phyloP scores from a whole-genome alignment of 208 protist species.

The Endotrypanum monterogeii region DNA sequence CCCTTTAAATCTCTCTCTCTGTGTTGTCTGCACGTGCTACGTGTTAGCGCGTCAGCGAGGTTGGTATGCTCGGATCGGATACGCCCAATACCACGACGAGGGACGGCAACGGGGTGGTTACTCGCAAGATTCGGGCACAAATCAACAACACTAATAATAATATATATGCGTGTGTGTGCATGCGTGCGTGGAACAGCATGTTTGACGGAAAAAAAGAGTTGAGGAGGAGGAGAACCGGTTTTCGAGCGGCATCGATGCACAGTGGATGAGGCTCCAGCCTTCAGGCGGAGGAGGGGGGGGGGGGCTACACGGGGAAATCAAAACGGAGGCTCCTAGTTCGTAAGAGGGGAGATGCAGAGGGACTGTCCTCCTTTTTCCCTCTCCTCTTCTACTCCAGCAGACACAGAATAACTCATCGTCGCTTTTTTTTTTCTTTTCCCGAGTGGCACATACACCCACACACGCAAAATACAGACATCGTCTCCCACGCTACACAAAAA shows the following conservation, averaged over 20 bases:
- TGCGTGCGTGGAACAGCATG: background rate
- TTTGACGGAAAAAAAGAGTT: background rate
- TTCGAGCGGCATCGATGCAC: background rate
- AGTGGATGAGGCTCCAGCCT: background rate
- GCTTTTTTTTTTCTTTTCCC: background rate
- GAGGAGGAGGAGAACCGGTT: background rate
- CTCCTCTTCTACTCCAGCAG: background rate
- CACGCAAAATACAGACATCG: background rate
- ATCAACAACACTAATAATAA: background rate
- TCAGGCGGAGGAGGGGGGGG: background rate
- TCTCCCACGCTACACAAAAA: background rate
- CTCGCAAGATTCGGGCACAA: background rate
- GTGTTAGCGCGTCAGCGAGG: background rate
- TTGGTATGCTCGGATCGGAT: background rate
- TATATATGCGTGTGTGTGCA: background rate
- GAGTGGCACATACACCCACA: background rate
- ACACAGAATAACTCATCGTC: background rate
- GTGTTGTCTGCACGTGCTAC: background rate
- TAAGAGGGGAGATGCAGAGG: background rate
- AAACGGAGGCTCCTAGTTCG: no score
- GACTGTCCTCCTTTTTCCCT: background rate
- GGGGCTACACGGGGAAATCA: background rate
- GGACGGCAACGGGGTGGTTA: no score
- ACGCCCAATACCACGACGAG: no score
- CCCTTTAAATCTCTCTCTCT: background rate